Conservation (phyloP, 2,329 filamentous ascomycete species). For the Phyllosticta citriasiana region DNA sequence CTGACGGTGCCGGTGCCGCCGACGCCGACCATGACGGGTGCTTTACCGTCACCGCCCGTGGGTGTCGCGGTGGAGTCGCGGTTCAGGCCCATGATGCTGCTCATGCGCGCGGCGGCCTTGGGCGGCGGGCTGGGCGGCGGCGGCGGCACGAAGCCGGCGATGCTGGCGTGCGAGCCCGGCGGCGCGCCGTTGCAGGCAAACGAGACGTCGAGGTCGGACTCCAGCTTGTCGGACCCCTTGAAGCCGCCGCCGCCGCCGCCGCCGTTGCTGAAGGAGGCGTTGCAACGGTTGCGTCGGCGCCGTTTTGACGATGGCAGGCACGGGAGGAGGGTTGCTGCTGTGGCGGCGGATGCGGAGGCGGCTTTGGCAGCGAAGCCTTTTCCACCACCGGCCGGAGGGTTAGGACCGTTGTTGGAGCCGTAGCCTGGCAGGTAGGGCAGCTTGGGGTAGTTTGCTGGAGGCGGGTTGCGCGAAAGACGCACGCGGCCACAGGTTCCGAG, state of each 20-base stretch:
- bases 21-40: not conserved
- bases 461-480: not conserved
- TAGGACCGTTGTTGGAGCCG: not conserved
- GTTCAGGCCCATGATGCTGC: not conserved
- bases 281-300: slow-evolving; percentile 17
- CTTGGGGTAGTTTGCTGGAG: not conserved
- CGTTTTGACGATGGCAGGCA: not conserved
- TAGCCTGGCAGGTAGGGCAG: not conserved
- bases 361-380: not conserved
- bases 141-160: not conserved
- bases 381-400: not conserved
- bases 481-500: not conserved
- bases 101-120: not conserved
- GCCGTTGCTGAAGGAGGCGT: slow-evolving; percentile 21
- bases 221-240: slow-evolving; percentile 45
- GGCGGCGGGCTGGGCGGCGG: not conserved
- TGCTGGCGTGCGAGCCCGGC: not conserved
- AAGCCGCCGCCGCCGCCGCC: slow-evolving; percentile 41
- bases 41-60: not conserved
- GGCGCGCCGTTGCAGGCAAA: slow-evolving; percentile 17
- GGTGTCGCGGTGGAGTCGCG: not conserved
- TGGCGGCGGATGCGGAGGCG: slow-evolving; percentile 36
- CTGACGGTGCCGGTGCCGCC: not conserved
- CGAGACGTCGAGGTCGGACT: slow-evolving; percentile 43
- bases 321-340: not conserved